Evolutionary conservation across 163 green algal species (phyloP), one percentile per base, ranked within the genome.

Genomic region (Volvox carteri): DNA sequence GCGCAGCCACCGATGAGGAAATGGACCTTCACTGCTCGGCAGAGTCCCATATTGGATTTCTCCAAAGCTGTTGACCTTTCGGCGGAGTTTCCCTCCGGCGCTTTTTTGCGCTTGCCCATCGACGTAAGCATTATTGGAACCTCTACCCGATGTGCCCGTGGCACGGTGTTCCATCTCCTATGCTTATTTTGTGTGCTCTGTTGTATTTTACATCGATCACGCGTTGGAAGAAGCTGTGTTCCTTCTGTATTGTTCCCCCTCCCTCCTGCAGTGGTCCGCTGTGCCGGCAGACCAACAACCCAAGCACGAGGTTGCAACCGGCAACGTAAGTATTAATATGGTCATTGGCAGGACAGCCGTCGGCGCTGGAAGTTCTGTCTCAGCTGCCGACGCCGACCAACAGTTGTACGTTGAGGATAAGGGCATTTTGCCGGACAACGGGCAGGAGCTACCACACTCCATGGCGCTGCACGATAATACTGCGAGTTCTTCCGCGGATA

Each of bases 81-180:
- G 14, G 65, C 80, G 4, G 80, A 87, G 18, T 87, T 87, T 54
- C 78, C 78, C 21, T 78, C 23, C 75, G 48, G 48, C 30, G 33
- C 75, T 11, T 70, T 70, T 7, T 50, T 48, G 48, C 75, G 28
- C 30, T 18, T 78, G 39, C 70, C 70, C 33, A 18, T n/a, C 1
- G 76, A 44, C 1, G 30, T 46, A 18, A n/a, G n/a, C n/a, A n/a
- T n/a, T n/a, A n/a, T n/a, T n/a, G n/a, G n/a, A n/a, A n/a, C n/a
- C n/a, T n/a, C n/a, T n/a, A n/a, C n/a, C n/a, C n/a, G n/a, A n/a
- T n/a, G n/a, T n/a, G n/a, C n/a, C n/a, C n/a, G n/a, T n/a, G n/a
- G n/a, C n/a, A n/a, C n/a, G n/a, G n/a, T n/a, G n/a, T n/a, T n/a
- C n/a, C n/a, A n/a, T n/a, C n/a, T n/a, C n/a, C n/a, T n/a, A n/a